Conservation (phyloP, 2,329 filamentous ascomycete genomes). For the Aspergillus fischeri region DNA sequence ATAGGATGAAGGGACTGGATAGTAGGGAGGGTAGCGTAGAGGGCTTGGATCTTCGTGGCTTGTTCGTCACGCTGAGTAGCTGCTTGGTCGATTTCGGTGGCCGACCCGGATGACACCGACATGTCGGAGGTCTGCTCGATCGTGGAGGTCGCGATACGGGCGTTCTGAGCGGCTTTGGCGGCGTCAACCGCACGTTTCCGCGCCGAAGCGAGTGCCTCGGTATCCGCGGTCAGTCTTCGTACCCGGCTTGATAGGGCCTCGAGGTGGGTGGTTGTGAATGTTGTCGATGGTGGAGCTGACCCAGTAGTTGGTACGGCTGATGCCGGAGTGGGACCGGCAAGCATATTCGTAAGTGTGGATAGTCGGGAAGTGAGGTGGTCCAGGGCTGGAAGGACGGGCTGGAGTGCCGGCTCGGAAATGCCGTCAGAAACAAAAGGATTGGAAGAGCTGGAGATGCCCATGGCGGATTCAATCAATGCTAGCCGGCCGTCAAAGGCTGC, state of each 20-base stretch:
- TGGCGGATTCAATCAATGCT: constrained; percentile 69
- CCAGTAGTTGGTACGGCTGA: constrained; percentile 20
- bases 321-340: constrained; percentile 33
- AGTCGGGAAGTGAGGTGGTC: constrained; percentile 78
- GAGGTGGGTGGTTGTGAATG: constrained; percentile 39
- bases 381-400: constrained; percentile 77
- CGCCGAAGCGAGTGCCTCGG: constrained; percentile 40
- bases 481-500: constrained; percentile 86
- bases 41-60: constrained; percentile 79
- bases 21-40: constrained; percentile 83
- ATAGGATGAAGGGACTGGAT: constrained; percentile 83
- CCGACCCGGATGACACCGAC: constrained; percentile 24
- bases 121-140: constrained; percentile 25
- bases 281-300: constrained; percentile 18
- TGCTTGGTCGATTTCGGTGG: constrained; percentile 54
- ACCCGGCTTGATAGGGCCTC: constrained; percentile 42
- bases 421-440: constrained; percentile 48
- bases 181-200: constrained; percentile 42
- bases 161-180: constrained; percentile 39
- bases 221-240: constrained; percentile 42
- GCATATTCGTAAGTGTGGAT: constrained; percentile 58
- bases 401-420: constrained; percentile 48
- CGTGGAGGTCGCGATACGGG: constrained; percentile 31
- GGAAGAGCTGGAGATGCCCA: constrained; percentile 71
- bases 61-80: constrained; percentile 57